Conservation (phyloP, 768 basidiomycete species). For the Udeniomyces megalosporus region DNA sequence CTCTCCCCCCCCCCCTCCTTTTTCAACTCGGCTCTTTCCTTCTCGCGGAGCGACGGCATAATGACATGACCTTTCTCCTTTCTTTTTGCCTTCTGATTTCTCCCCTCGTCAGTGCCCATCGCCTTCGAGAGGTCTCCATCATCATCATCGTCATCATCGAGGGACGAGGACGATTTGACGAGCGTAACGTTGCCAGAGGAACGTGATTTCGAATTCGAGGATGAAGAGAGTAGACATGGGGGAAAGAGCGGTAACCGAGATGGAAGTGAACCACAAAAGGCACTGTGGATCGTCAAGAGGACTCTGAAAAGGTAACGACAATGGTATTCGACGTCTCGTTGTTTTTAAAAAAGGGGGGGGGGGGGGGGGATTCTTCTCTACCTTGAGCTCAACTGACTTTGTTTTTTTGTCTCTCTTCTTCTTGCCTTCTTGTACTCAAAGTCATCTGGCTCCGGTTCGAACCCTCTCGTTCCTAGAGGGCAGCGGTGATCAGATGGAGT, state of each 20-base stretch:
- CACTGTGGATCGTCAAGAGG: slow-evolving; percentile 60
- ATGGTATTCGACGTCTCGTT: not conserved
- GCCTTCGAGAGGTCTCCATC: too few relatives aligned
- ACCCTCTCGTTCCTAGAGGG: slow-evolving; percentile 51
- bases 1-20: too few relatives aligned
- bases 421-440: slow-evolving; percentile 24
- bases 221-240: slow-evolving; percentile 29
- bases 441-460: slow-evolving; percentile 85
- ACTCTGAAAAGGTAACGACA: slow-evolving; percentile 72
- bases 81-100: not conserved
- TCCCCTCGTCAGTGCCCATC: too few relatives aligned
- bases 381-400: too few relatives aligned
- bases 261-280: not conserved
- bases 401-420: not conserved
- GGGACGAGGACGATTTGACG: slow-evolving; percentile 27
- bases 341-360: not conserved
- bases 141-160: too few relatives aligned
- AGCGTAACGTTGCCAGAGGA: slow-evolving; percentile 29
- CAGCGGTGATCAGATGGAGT: slow-evolving; percentile 49
- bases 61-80: not conserved
- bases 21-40: too few relatives aligned
- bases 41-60: too few relatives aligned
- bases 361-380: too few relatives aligned
- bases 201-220: slow-evolving; percentile 52
- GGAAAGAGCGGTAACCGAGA: slow-evolving; percentile 1